Evolutionary conservation across 139 green algal genomes (phyloP), one percentile per base, ranked within the genome.

Genomic region (Zygnema cylindricum): DNA sequence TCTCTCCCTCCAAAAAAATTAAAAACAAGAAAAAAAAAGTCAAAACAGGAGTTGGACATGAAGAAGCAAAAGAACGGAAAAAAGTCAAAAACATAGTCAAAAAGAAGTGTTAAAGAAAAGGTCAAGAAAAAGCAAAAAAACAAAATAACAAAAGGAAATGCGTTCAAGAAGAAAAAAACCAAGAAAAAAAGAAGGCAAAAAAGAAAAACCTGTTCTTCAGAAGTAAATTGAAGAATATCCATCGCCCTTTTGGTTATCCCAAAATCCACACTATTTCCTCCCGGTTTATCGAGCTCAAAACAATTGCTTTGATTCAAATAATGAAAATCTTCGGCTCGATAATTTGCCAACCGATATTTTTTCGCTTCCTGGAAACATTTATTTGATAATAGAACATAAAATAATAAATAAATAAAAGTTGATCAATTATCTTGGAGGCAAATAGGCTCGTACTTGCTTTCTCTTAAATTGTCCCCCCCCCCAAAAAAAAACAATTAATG

Each of bases 211-310:
- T 88, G 43, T 21, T 90, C 85, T 0, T 90, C 85, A 22, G 92
- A 75, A 0, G 94, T 91, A 73, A 99, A 98, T 82, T 97, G 97
- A 55, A 99, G 96, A 42, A 96, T 90, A 25, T 93, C 92, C 97
- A 99, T 99, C 38, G 97, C 96, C 30, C 93, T 88, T 3, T 95
- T 86, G 11, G 97, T 99, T 69, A 89, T 86, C 93, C 33, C 69
- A 81, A 92, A 95, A 86, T 93, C 92, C 33, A 97, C 94, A 21
- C 95, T 96, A 90, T 99, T 91, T 35, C 92, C 92, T 49, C 71
- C 85, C 2, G 85, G 49, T 3, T 84, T 75, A 39, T 87, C 81
- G 22, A 90, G 55, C 81, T 90, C 85, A 40, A 79, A 90, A 84
- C 85, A 90, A 30, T 22, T 90, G 85, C 85, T 90, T 49, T 90